Evolutionary conservation across 116 monocot species (phyloP).

Genomic region (Phalaenopsis hybrid): DNA sequence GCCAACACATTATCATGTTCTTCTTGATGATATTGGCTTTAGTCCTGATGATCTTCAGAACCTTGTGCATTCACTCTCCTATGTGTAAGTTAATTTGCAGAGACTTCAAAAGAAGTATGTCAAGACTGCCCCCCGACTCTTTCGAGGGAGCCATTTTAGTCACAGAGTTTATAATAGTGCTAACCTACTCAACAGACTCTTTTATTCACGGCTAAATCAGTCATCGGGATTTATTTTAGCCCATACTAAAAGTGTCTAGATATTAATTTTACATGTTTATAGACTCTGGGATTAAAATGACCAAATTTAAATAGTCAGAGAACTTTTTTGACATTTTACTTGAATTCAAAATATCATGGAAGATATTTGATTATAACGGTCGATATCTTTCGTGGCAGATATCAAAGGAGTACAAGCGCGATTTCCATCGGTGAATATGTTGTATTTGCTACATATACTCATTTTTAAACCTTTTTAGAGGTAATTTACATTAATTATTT

Average conservation of each 20-base stretch:
- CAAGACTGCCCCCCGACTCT: too few species aligned
- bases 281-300: too few species aligned
- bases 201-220: too few species aligned
- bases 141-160: background rate
- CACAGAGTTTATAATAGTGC: too few species aligned
- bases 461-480: background rate
- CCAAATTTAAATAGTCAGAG: background rate
- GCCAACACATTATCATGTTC: constrained; percentile 77
- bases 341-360: background rate
- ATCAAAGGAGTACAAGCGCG: constrained; percentile 73
- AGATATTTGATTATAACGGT: background rate
- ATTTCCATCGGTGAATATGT: constrained; percentile 48
- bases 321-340: background rate
- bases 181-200: too few species aligned
- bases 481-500: background rate
- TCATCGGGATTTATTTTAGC: too few species aligned
- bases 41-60: constrained; percentile 56
- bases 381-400: constrained; percentile 27
- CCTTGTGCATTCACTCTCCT: constrained; percentile 70
- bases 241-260: too few species aligned
- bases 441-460: background rate
- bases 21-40: constrained; percentile 81
- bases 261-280: too few species aligned
- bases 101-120: too few species aligned
- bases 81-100: constrained; percentile 47